Conservation (phyloP, 2,329 filamentous ascomycete genomes). For the Sporothrix variecibatus region DNA sequence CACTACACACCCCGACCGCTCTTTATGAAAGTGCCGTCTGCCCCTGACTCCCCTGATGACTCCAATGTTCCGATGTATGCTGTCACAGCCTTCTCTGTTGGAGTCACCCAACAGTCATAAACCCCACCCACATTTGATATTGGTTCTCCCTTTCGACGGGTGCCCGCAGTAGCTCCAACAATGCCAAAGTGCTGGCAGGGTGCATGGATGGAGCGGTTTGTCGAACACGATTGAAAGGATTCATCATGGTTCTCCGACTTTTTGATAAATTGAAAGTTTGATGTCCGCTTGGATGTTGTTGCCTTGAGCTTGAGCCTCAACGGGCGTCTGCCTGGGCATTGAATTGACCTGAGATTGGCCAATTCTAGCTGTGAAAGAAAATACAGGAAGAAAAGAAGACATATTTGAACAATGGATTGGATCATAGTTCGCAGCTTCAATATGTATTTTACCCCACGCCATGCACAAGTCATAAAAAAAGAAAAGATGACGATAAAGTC, state of each 20-base stretch:
- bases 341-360: neutral
- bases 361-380: neutral
- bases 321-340: slow-evolving; percentile 19
- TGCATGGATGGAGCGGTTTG: neutral
- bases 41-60: slow-evolving; percentile 4
- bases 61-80: neutral
- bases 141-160: neutral
- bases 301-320: slow-evolving; percentile 24
- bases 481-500: neutral
- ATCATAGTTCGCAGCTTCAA: neutral
- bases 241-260: neutral
- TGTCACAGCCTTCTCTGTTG: neutral
- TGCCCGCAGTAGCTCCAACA: slow-evolving; percentile 7
- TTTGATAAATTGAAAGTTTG: neutral
- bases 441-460: neutral
- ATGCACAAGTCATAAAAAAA: neutral
- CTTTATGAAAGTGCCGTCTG: neutral
- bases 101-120: neutral
- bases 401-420: neutral
- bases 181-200: neutral
- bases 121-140: neutral
- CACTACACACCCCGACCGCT: neutral
- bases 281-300: neutral
- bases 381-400: neutral
- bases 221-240: neutral